Conservation (phyloP, 257 asterid genomes). For the Craterostigma plantagineum region DNA sequence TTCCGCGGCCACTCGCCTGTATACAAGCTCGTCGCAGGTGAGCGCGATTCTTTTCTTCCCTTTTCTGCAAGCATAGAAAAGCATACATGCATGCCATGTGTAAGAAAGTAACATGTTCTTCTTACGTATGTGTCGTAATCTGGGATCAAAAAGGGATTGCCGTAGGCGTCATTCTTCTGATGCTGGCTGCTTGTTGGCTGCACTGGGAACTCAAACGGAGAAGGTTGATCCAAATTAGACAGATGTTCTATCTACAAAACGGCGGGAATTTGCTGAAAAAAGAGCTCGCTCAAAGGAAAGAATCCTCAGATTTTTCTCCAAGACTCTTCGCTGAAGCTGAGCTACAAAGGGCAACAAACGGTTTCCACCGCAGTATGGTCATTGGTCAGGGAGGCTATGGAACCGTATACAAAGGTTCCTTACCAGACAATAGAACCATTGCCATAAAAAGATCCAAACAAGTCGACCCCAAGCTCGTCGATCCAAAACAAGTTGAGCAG, state of each 20-base stretch:
- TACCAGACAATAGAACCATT: slow-evolving; percentile 5
- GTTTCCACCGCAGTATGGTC: slow-evolving; percentile 12
- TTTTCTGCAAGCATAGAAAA: too few relatives aligned
- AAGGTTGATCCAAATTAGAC: slow-evolving; percentile 3
- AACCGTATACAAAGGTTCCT: slow-evolving; percentile 11
- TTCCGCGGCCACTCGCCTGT: slow-evolving; percentile 7
- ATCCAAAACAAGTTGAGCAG: slow-evolving; percentile 15
- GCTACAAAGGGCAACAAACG: slow-evolving; percentile 11
- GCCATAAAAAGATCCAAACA: slow-evolving; percentile 15
- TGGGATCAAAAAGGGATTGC: slow-evolving; percentile 12
- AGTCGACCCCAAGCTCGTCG: slow-evolving; percentile 12
- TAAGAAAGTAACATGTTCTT: too few relatives aligned
- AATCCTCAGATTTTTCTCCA: slow-evolving; percentile 6
- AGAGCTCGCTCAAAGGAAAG: slow-evolving; percentile 7
- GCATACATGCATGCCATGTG: too few relatives aligned
- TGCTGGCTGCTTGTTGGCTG: slow-evolving; percentile 8
- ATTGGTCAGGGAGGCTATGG: slow-evolving; percentile 19
- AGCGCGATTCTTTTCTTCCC: not conserved
- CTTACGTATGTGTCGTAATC: too few relatives aligned
- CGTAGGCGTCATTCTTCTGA: slow-evolving; percentile 8
- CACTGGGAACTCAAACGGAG: slow-evolving; percentile 17
- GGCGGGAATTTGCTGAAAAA: slow-evolving; percentile 16
- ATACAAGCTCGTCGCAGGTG: slow-evolving; percentile 11
- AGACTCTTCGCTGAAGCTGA: slow-evolving; percentile 10
- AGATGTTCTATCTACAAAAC: slow-evolving; percentile 5